Conservation (phyloP, 192 early-diverging fungal genomes). For the Coemansia brasiliensis region DNA sequence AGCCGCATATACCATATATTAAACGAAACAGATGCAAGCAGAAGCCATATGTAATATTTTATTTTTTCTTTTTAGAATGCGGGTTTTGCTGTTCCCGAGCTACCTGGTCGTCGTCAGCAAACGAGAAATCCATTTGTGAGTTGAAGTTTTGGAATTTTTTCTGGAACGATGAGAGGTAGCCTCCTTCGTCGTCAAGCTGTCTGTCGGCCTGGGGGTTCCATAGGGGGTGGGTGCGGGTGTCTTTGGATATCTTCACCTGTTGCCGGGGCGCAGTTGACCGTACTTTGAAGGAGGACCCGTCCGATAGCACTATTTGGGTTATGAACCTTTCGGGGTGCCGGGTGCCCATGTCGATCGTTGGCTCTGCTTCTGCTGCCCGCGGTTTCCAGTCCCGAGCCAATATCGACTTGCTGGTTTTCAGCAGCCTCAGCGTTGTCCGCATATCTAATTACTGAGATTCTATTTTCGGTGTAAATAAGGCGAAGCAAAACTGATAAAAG, state of each 20-base stretch:
- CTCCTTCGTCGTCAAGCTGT: slow-evolving; percentile 71
- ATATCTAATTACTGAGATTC: too few relatives aligned
- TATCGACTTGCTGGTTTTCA: slow-evolving; percentile 27
- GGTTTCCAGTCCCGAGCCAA: slow-evolving; percentile 49
- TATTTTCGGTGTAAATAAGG: too few relatives aligned
- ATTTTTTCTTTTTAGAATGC: too few relatives aligned
- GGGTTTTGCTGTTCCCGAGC: too few relatives aligned
- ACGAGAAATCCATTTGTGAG: too few relatives aligned
- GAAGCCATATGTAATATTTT: too few relatives aligned
- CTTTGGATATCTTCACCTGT: slow-evolving; percentile 84
- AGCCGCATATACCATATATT: slow-evolving; percentile 29
- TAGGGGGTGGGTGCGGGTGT: slow-evolving; percentile 88
- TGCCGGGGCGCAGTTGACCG: slow-evolving; percentile 81
- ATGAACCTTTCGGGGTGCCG: slow-evolving; percentile 71
- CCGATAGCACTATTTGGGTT: slow-evolving; percentile 82
- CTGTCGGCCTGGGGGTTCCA: slow-evolving; percentile 79
- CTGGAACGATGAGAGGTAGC: slow-evolving; percentile 79
- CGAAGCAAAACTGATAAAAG: neutral
- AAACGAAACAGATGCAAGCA: slow-evolving; percentile 24
- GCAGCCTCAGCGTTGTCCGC: slow-evolving; percentile 17
- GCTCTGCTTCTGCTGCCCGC: slow-evolving; percentile 7
- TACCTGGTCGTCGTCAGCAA: too few relatives aligned
- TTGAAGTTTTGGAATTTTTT: slow-evolving; percentile 71
- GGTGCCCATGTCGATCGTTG: neutral
- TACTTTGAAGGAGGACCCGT: slow-evolving; percentile 83